Percentiles rank a stretch among this genome's conserved stretches.
These are phyloP conservation scores for Fusarium poae DNA, from an alignment of 2,329 filamentous ascomycete genomes.

Conservation along the genomic window DNA sequence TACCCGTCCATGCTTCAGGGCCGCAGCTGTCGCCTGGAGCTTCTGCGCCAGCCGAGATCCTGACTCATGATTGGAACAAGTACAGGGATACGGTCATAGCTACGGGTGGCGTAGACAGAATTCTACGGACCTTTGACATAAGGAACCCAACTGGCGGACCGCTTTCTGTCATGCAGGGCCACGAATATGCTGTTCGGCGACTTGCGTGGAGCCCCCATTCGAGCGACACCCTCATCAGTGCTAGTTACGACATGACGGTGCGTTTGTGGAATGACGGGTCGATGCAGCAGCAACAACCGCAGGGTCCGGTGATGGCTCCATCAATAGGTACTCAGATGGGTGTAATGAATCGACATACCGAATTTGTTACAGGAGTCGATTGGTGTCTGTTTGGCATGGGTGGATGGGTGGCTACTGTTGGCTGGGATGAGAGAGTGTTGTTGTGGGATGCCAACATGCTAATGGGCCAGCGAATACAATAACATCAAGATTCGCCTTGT, in stretches of 20 bases:
- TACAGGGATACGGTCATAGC: slow-evolving; percentile 89
- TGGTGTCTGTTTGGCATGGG: slow-evolving; percentile 98
- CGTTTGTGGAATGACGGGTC: slow-evolving; percentile 88
- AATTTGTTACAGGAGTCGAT: slow-evolving; percentile 96
- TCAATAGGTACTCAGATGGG: slow-evolving; percentile 79
- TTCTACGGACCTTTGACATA: slow-evolving; percentile 91
- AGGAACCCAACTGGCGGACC: slow-evolving; percentile 80
- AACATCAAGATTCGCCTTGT: slow-evolving; percentile 4
- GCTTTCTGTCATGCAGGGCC: slow-evolving; percentile 79
- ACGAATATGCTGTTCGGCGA: slow-evolving; percentile 90
- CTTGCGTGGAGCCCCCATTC: slow-evolving; percentile 94
- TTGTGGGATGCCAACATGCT: slow-evolving; percentile 86
- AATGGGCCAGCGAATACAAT: slow-evolving; percentile 50
- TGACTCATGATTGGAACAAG: slow-evolving; percentile 99
- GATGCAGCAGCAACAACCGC: slow-evolving; percentile 50
- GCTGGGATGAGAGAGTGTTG: slow-evolving; percentile 92
- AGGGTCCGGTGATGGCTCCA: slow-evolving; percentile 53
- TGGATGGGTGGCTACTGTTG: slow-evolving; percentile 94
- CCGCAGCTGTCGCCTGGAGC: slow-evolving; percentile 56
- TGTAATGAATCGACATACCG: slow-evolving; percentile 91
- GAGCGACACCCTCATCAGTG: slow-evolving; percentile 86
- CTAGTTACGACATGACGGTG: slow-evolving; percentile 98
- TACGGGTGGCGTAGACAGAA: slow-evolving; percentile 87
- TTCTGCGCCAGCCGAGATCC: slow-evolving; percentile 79
- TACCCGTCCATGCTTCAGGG: slow-evolving; percentile 82